Conservation (phyloP, 2,329 filamentous ascomycete genomes). For the Hypoxylon sp. region DNA sequence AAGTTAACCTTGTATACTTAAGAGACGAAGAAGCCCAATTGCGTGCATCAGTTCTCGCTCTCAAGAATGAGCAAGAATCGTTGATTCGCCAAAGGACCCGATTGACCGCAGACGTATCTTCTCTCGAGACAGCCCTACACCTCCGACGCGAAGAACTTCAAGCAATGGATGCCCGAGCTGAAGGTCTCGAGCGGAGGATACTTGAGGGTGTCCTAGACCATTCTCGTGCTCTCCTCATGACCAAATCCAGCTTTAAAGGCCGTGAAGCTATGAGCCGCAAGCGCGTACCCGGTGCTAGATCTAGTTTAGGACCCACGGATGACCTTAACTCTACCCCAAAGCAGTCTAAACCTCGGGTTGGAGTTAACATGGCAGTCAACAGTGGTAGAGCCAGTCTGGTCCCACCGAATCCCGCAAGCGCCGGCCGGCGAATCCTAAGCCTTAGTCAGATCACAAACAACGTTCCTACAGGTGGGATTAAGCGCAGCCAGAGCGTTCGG, state of each 20-base stretch:
- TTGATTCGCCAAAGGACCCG: conserved; percentile 83
- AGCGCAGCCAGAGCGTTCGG: conserved; percentile 84
- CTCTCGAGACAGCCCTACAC: conserved; percentile 89
- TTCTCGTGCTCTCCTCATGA: conserved; percentile 89
- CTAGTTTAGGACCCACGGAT: conserved; percentile 59
- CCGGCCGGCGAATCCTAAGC: conserved; percentile 85
- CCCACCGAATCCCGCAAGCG: conserved; percentile 63
- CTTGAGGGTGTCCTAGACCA: conserved; percentile 97
- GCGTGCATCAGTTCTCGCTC: conserved; percentile 68
- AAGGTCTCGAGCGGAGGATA: conserved; percentile 90
- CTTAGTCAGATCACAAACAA: conserved; percentile 92
- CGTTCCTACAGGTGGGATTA: conserved; percentile 73
- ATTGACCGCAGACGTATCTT: conserved; percentile 87
- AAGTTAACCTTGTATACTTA: conserved; percentile 67
- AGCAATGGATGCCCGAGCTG: conserved; percentile 90
- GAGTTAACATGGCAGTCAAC: conserved; percentile 69
- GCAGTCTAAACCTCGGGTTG: conserved; percentile 53
- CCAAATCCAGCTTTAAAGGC: conserved; percentile 69
- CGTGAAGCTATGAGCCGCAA: conserved; percentile 73
- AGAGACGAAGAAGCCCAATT: conserved; percentile 68
- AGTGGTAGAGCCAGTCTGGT: conserved; percentile 64
- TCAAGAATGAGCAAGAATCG: conserved; percentile 80
- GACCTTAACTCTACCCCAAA: conserved; percentile 46
- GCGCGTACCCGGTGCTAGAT: conserved; percentile 60
- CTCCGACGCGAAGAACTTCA: conserved; percentile 92